phyloP scores from a whole-genome alignment of 176 grass and related monocot genomes.

The Cymbopogon citratus region DNA sequence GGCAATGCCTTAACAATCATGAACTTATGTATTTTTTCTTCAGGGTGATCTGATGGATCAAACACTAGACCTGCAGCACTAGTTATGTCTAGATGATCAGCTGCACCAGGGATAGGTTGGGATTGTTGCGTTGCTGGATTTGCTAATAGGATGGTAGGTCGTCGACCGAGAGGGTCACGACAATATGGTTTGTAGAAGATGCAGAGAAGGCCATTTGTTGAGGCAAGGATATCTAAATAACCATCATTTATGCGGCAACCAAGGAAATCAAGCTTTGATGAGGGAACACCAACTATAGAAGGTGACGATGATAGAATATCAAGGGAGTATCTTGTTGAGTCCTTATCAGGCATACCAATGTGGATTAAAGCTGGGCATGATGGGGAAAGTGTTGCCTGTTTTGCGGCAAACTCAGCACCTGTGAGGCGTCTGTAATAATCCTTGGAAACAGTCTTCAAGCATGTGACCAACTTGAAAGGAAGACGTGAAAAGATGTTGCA shows the following conservation, averaged over 20 bases:
- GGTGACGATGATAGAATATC: not conserved
- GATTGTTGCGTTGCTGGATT: not conserved
- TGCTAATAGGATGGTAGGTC: no score
- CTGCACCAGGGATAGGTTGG: not conserved
- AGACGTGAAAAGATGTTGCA: not conserved
- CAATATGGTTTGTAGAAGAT: no score
- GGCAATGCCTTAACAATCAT: not conserved
- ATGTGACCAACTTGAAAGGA: not conserved
- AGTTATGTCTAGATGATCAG: not conserved
- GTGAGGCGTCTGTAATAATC: accelerated
- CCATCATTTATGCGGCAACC: not conserved
- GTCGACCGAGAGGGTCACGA: no score
- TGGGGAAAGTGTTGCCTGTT: not conserved
- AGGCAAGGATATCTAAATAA: not conserved
- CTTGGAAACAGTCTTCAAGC: not conserved
- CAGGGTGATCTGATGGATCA: not conserved
- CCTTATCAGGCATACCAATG: not conserved
- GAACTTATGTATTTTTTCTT: not conserved
- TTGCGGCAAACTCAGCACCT: not conserved
- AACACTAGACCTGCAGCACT: not conserved
- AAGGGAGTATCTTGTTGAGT: not conserved
- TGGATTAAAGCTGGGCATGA: not conserved
- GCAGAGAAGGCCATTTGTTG: not conserved
- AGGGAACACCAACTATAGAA: not conserved
- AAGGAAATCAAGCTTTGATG: not conserved